phyloP scores from a whole-genome alignment of 495 filamentous ascomycete species.

The Annulohypoxylon nitens region DNA sequence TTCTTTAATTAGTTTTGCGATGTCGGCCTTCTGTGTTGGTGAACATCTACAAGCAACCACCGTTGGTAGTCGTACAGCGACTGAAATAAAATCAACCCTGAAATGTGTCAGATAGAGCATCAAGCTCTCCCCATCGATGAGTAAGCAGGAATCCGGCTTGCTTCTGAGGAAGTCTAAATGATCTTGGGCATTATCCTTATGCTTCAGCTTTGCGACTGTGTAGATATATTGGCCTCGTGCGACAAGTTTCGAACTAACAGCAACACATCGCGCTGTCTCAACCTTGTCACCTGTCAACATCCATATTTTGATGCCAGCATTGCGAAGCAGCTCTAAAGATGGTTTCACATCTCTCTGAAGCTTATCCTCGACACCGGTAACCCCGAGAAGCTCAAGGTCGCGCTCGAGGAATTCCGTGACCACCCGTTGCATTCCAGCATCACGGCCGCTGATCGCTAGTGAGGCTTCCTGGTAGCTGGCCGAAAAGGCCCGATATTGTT shows the following conservation, averaged over 20 bases:
- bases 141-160: conserved; percentile 87
- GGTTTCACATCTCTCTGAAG: conserved; percentile 95
- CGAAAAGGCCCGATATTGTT: conserved; percentile 85
- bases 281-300: conserved; percentile 99
- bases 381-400: conserved; percentile 91
- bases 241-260: conserved; percentile 94
- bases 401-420: conserved; percentile 85
- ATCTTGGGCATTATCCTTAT: conserved; percentile 83
- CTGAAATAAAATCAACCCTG: conserved; percentile 84
- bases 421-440: conserved; percentile 82
- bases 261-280: conserved; percentile 96
- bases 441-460: conserved; percentile 81
- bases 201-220: conserved; percentile 85
- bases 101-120: conserved; percentile 85
- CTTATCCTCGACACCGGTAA: conserved; percentile 98
- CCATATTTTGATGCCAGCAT: conserved; percentile 99
- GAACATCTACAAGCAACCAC: conserved; percentile 98
- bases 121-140: conserved; percentile 95
- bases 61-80: conserved; percentile 88
- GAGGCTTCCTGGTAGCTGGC: conserved; percentile 81
- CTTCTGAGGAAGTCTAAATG: conserved; percentile 87
- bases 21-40: conserved; percentile 95
- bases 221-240: conserved; percentile 95
- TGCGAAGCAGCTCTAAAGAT: conserved; percentile 91
- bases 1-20: conserved; percentile 89